phyloP scores from a whole-genome alignment of 768 basidiomycete genomes.

The Dacryopinax primogenitus region DNA sequence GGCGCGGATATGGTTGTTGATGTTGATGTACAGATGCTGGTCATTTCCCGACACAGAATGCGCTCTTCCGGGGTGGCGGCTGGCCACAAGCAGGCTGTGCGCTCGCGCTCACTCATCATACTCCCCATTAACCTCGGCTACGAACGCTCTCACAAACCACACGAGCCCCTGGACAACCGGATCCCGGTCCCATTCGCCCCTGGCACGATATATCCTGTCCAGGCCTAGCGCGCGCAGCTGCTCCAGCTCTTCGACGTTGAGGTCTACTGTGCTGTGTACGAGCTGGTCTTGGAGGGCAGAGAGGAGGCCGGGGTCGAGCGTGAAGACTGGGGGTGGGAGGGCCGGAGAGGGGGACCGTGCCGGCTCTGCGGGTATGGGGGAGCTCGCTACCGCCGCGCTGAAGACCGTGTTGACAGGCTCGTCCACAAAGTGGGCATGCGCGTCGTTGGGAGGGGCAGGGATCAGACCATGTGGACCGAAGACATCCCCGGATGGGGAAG shows the following conservation, averaged over 20 bases:
- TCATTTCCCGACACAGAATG: too few species aligned
- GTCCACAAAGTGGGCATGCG: too few species aligned
- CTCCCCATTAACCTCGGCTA: constrained; percentile 40
- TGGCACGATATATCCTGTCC: constrained; percentile 65
- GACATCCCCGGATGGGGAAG: too few species aligned
- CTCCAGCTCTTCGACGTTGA: constrained; percentile 84
- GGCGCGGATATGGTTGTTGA: too few species aligned
- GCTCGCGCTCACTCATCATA: background rate
- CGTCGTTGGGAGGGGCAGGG: background rate
- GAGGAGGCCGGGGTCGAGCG: constrained; percentile 43
- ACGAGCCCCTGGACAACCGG: constrained; percentile 47
- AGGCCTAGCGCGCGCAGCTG: constrained; percentile 80
- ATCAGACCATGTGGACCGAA: too few species aligned
- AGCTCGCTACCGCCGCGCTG: constrained; percentile 17
- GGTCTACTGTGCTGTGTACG: constrained; percentile 38
- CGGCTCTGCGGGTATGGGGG: constrained; percentile 30
- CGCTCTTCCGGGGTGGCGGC: too few species aligned
- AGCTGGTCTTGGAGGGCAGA: constrained; percentile 39
- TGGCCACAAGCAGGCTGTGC: too few species aligned
- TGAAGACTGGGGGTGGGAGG: constrained; percentile 55
- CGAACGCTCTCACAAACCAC: constrained; percentile 47
- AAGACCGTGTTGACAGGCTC: too few species aligned
- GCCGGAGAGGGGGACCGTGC: constrained; percentile 44
- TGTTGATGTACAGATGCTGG: too few species aligned
- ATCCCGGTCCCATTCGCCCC: constrained; percentile 73